Evolutionary conservation across 345 rosid species (phyloP).

Genomic region (Moricandia moricandioides): DNA sequence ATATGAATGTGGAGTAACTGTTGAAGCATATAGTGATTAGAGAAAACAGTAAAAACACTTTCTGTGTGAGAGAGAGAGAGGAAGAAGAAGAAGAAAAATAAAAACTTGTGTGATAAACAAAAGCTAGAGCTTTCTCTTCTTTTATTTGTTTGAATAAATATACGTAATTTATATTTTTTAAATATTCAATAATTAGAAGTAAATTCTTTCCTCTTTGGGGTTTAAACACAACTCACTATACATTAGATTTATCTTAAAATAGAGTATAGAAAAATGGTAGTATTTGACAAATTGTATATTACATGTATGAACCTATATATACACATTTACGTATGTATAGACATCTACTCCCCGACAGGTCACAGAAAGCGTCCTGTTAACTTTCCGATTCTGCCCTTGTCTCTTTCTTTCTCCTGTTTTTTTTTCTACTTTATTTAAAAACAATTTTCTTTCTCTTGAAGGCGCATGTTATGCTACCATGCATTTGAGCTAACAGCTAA

Average conservation of each 20-base stretch:
- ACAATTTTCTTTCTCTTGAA: neutral
- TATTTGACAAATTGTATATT: neutral
- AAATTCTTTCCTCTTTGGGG: constrained; percentile 7
- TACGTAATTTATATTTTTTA: neutral
- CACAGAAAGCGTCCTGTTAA: constrained; percentile 40
- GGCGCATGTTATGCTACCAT: constrained; percentile 17
- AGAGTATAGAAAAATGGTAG: neutral
- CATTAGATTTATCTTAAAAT: neutral
- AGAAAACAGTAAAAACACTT: constrained; percentile 1
- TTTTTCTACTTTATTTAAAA: neutral
- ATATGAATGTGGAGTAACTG: constrained; percentile 10
- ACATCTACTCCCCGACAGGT: constrained; percentile 40
- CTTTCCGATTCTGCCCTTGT: constrained; percentile 40
- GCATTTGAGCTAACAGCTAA: neutral
- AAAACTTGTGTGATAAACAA: constrained; percentile 1
- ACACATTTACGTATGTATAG: constrained; percentile 17
- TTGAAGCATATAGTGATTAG: constrained; percentile 21
- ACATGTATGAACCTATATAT: constrained; percentile 7
- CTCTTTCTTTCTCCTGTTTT: neutral
- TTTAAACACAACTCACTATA: constrained; percentile 9
- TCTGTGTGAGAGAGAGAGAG: neutral
- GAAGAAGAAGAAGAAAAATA: neutral
- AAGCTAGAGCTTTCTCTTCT: constrained; percentile 8
- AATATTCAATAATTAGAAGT: constrained; percentile 2
- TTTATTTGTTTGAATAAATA: neutral